Evolutionary conservation across 176 grass and related monocot species (phyloP), one percentile per base, ranked within the genome.

Genomic region (Guadua angustifolia): DNA sequence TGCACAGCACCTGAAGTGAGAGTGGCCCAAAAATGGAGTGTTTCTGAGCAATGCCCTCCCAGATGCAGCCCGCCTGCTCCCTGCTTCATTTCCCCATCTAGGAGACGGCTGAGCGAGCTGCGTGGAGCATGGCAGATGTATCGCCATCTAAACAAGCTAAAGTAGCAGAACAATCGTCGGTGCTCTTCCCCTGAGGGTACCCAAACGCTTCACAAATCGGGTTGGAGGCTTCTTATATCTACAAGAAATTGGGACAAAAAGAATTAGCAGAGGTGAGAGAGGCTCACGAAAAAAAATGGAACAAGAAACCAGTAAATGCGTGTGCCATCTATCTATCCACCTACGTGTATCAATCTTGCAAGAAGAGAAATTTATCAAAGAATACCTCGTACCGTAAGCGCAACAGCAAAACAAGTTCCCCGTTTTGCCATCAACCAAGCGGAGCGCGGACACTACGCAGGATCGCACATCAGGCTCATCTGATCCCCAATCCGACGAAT

Each of bases 91-190:
- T 19, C 68, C 62, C 88, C 79, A 73, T 17, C 22, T 55, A 7
- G 75, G 77, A 45, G 69, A 83, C 17, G 89, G 80, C 39, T 69
- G 88, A 5, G 80, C 74, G 76, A 89, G 80, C 63, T 82, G 92
- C 71, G 89, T 88, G 71, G 89, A 88, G 80, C 89, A 88, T 2
- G 87, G 85, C 14, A 94, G 83, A 46, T 94, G 92, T 25, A 80
- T 87, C 38, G 89, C 81, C 92, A 94, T 94, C 73, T 32, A 47
- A 58, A 47, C 13, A 35, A 67, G 84, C 32, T 40, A 55, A 66
- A 47, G 29, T 36, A 19, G 72, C 21, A 5, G 51, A 5, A 7
- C 0, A 21, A 50, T n/a, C 3, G 50, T 7, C 3, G 5, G 4
- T 18, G 26, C 13, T 25, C 64, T 69, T 58, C 4, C 60, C 73